phyloP scores from a whole-genome alignment of 176 grass and related monocot species.

The Metroxylon sagu region DNA sequence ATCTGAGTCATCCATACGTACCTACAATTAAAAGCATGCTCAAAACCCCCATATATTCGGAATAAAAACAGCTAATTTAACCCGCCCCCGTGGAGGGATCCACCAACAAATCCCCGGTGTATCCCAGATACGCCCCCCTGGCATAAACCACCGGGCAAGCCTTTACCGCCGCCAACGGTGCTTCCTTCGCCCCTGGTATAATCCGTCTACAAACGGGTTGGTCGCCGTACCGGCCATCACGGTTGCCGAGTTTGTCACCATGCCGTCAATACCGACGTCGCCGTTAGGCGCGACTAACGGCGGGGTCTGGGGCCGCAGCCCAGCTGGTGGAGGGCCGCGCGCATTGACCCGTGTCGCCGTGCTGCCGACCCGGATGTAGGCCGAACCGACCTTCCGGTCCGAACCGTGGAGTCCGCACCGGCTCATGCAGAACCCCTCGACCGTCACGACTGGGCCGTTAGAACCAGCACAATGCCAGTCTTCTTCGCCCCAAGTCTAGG shows the following conservation, averaged over 20 bases:
- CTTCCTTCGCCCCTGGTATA: slow-evolving; percentile 61
- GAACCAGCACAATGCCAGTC: slow-evolving; percentile 36
- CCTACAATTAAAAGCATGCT: no score
- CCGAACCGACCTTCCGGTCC: slow-evolving; percentile 45
- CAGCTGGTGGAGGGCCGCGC: slow-evolving; percentile 97
- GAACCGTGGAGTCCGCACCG: slow-evolving; percentile 71
- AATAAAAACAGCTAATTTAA: no score
- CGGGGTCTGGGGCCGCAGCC: slow-evolving; percentile 68
- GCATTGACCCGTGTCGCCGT: slow-evolving; percentile 62
- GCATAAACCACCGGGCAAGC: slow-evolving; percentile 85
- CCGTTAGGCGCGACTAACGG: slow-evolving; percentile 75
- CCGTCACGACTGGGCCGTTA: slow-evolving; percentile 73
- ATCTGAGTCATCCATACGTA: no score
- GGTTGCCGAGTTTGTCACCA: slow-evolving; percentile 74
- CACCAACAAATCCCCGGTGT: slow-evolving; percentile 51
- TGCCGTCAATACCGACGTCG: slow-evolving; percentile 78
- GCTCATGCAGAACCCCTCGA: slow-evolving; percentile 88
- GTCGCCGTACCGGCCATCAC: slow-evolving; percentile 72
- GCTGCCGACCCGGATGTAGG: slow-evolving; percentile 86
- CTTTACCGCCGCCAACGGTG: slow-evolving; percentile 78
- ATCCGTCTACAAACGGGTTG: slow-evolving; percentile 79
- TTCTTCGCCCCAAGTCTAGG: slow-evolving; percentile 10
- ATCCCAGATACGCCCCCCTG: slow-evolving; percentile 78
- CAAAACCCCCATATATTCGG: no score
- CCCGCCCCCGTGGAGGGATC: slow-evolving; percentile 54